Conservation (phyloP, 768 basidiomycete genomes). For the Suillus plorans region DNA sequence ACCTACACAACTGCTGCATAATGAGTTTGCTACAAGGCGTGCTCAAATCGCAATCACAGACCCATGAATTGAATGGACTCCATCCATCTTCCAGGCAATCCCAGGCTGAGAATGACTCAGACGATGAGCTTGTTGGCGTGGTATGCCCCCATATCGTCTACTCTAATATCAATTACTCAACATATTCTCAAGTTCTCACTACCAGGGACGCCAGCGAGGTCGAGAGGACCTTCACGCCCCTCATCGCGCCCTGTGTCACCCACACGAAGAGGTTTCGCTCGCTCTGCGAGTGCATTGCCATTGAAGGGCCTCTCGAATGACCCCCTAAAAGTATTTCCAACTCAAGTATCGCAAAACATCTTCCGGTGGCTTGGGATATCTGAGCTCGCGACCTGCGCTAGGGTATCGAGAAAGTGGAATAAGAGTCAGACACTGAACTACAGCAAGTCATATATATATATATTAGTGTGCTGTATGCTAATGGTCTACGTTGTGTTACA, state of each 20-base stretch:
- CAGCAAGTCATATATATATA: conserved; percentile 42
- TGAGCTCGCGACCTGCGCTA: conserved; percentile 74
- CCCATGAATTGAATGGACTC: conserved; percentile 18
- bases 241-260: conserved; percentile 33
- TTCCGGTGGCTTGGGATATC: conserved; percentile 60
- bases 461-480: neutral
- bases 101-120: conserved; percentile 49
- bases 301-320: conserved; percentile 39
- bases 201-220: conserved; percentile 67
- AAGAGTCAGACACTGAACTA: conserved; percentile 91
- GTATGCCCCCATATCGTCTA: conserved; percentile 39
- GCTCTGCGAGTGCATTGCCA: conserved; percentile 21
- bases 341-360: conserved; percentile 77
- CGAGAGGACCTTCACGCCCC: conserved; percentile 52
- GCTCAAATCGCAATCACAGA: conserved; percentile 49
- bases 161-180: conserved; percentile 11
- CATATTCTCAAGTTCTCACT: conserved; percentile 51
- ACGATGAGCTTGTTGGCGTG: conserved; percentile 70
- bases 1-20: conserved; percentile 30
- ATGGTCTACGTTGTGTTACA: conserved; percentile 2
- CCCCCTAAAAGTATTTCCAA: conserved; percentile 71
- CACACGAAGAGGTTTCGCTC: conserved; percentile 19
- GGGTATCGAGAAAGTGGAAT: conserved; percentile 85
- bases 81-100: conserved; percentile 11
- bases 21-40: conserved; percentile 72